Evolutionary conservation across 768 basidiomycete species (phyloP).

Genomic region (Gloeopeniophorella convolvens): DNA sequence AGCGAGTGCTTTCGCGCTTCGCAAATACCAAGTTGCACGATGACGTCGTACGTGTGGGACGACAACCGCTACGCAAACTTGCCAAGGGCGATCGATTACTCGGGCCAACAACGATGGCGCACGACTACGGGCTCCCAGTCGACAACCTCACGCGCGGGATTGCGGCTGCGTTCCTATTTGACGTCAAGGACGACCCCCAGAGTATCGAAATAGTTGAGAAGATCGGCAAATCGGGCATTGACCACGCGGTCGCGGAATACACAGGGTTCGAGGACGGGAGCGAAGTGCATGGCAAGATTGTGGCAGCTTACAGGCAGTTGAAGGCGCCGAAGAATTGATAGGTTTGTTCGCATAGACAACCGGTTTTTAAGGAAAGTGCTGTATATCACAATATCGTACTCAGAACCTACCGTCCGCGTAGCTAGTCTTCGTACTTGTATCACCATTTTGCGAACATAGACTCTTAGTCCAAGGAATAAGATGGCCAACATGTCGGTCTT

Average conservation of each 20-base stretch:
- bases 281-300: slow-evolving; percentile 22
- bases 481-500: too few relatives aligned
- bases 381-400: too few relatives aligned
- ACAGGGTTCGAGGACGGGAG: slow-evolving; percentile 26
- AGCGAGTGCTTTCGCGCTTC: slow-evolving; percentile 31
- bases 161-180: slow-evolving; percentile 32
- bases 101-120: slow-evolving; percentile 32
- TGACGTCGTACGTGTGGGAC: slow-evolving; percentile 32
- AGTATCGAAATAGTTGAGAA: slow-evolving; percentile 28
- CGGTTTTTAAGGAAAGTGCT: too few relatives aligned
- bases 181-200: slow-evolving; percentile 30
- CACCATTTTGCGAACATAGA: too few relatives aligned
- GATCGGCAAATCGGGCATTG: slow-evolving; percentile 26
- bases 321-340: neutral
- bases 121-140: slow-evolving; percentile 27
- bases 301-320: slow-evolving; percentile 23
- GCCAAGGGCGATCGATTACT: slow-evolving; percentile 31
- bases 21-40: slow-evolving; percentile 32
- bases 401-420: too few relatives aligned
- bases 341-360: too few relatives aligned
- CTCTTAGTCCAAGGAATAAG: too few relatives aligned
- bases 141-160: slow-evolving; percentile 30
- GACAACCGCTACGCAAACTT: slow-evolving; percentile 36
- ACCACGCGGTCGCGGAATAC: slow-evolving; percentile 25
- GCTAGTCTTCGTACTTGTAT: too few relatives aligned